Base-by-base conservation (phyloP, 1,284 basidiomycete genomes). In the Pisolithus thermaeus region DNA sequence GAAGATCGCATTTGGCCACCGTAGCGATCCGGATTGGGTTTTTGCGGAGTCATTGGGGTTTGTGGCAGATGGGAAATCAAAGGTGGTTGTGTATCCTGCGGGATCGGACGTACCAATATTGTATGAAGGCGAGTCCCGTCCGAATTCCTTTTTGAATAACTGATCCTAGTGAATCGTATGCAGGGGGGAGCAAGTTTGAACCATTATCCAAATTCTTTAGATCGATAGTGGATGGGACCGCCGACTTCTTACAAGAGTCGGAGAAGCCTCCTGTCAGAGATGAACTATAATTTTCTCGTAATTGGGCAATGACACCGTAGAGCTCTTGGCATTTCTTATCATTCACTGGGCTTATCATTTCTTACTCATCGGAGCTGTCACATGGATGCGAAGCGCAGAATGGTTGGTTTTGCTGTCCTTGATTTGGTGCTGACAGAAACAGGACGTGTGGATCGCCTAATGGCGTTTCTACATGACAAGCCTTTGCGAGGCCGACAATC, bases 121-220 rank as follows among this genome's bases (percentile, higher is more conserved):
- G 50, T 90, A 83, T 59, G 70, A 84, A 67, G 87, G 87, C 84
- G 46, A 45, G 65, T 57, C 0, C 2, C 40, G 9, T 22, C 49
- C 46, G 27, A 22, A 35, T 20, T 36, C 47, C 51, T 27, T 36
- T 20, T 18, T 7, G 36, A 39, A 43, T 48, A n/a, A 32, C 50
- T 46, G 20, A 45, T 53, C 46, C 20, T 22, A n/a, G 22, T 54
- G 18, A 9, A 46, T 35, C 4, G 28, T 50, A 35, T 23, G 28
- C 46, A 88, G 86, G 86, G 46, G 66, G 76, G 49, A 76, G 71
- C 59, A 89, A 88, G 67, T 72, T 78, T 51, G 83, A 86, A 47
- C 74, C 83, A 1, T 70, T 90, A 43, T 75, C 79, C 47, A 79
- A 80, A 56, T 87, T 85, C 70, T 81, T 89, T 62, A 79, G 80